A percentile compares a stretch with the other conserved stretches of the same genome.
Evolutionary conservation across 2,329 filamentous ascomycete genomes (phyloP).

Genomic region (Ceratocystis lukuohia): DNA sequence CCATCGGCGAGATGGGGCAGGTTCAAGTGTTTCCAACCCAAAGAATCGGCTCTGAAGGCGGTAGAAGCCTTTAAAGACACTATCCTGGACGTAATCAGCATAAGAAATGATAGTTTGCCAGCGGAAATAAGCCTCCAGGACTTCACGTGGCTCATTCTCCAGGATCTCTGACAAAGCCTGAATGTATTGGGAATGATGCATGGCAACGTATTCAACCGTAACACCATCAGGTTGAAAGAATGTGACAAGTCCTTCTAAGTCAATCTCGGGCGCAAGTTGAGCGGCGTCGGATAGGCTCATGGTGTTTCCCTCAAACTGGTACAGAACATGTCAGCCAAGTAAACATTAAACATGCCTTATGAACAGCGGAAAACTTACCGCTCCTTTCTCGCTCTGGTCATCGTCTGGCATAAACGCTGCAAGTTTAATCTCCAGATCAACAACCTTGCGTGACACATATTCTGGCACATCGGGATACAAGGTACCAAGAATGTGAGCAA

Average conservation of each 20-base stretch:
- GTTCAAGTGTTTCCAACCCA: slow-evolving; percentile 41
- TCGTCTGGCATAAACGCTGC: slow-evolving; percentile 45
- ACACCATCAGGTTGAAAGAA: slow-evolving; percentile 28
- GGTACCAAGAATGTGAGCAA: slow-evolving; percentile 22
- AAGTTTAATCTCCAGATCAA: slow-evolving; percentile 48
- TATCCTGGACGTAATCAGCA: slow-evolving; percentile 41
- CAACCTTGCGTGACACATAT: slow-evolving; percentile 31
- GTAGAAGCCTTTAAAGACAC: slow-evolving; percentile 31
- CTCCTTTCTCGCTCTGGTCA: slow-evolving; percentile 47
- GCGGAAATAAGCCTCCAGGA: slow-evolving; percentile 46
- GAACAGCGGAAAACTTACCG: slow-evolving; percentile 28
- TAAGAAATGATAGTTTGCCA: slow-evolving; percentile 49
- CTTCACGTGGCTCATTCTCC: slow-evolving; percentile 37
- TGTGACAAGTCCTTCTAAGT: slow-evolving; percentile 38
- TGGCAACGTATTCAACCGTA: slow-evolving; percentile 38
- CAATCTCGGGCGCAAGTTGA: slow-evolving; percentile 42
- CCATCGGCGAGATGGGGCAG: slow-evolving; percentile 45
- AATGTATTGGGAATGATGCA: slow-evolving; percentile 47
- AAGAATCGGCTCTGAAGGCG: slow-evolving; percentile 34
- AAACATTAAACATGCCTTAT: neutral
- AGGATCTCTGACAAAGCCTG: slow-evolving; percentile 44
- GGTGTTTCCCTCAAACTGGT: slow-evolving; percentile 34
- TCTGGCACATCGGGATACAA: slow-evolving; percentile 28
- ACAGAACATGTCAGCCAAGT: neutral
- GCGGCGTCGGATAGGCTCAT: slow-evolving; percentile 42